Percentiles rank a stretch among this genome's conserved stretches.
Evolutionary conservation across 2,329 filamentous ascomycete genomes (phyloP).

Genomic region (Parafenestella ontariensis): DNA sequence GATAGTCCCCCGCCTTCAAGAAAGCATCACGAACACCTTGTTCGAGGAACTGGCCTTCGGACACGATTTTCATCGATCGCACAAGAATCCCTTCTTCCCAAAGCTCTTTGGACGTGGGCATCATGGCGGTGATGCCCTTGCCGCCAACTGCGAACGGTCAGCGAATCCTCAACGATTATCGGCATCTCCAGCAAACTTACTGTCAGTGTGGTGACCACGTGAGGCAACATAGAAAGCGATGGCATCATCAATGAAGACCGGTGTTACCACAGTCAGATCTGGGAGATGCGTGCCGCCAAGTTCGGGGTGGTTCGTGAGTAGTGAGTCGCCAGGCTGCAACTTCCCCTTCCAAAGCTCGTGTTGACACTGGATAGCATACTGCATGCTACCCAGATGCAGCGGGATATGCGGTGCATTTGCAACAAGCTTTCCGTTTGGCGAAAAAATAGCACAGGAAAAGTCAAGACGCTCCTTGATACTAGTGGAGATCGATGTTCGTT

Average conservation of each 20-base stretch:
- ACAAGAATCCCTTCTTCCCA: constrained; percentile 1
- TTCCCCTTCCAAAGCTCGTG: constrained; percentile 44
- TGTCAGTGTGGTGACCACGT: constrained; percentile 47
- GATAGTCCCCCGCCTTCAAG: constrained; percentile 1
- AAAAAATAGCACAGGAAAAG: constrained; percentile 54
- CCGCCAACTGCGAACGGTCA: neutral
- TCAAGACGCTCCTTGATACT: constrained; percentile 55
- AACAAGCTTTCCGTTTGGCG: constrained; percentile 50
- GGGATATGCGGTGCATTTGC: constrained; percentile 54
- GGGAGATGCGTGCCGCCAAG: constrained; percentile 53
- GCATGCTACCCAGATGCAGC: constrained; percentile 42
- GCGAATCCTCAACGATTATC: neutral
- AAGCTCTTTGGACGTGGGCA: neutral
- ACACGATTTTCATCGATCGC: neutral
- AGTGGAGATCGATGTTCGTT: constrained; percentile 60
- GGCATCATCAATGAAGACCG: constrained; percentile 54
- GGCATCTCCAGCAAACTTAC: neutral
- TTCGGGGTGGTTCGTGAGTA: constrained; percentile 51
- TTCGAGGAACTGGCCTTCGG: neutral
- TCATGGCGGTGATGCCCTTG: neutral
- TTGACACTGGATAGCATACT: constrained; percentile 45
- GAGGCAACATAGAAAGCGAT: constrained; percentile 68
- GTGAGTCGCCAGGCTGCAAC: constrained; percentile 50
- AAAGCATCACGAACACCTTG: constrained; percentile 1
- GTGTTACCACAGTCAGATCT: constrained; percentile 53